phyloP scores from a whole-genome alignment of 805 yeast species.

The Teunomyces aglyptinius region DNA sequence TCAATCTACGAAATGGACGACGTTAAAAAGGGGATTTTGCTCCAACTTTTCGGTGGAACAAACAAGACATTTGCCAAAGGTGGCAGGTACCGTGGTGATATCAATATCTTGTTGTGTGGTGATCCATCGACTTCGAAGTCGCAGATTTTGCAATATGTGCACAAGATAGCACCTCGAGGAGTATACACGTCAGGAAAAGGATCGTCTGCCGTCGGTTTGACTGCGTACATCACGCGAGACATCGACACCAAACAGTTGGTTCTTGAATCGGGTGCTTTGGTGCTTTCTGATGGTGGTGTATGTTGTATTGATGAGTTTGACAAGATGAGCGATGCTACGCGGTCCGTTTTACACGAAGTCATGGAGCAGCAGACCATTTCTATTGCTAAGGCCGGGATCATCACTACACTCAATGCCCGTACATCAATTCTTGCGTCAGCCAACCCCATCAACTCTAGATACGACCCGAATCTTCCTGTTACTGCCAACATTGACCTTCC shows the following conservation, averaged over 20 bases:
- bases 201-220: slow-evolving; percentile 97
- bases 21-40: slow-evolving; percentile 89
- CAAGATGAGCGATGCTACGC: slow-evolving; percentile 91
- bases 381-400: slow-evolving; percentile 97
- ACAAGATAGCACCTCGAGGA: slow-evolving; percentile 96
- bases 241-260: slow-evolving; percentile 91
- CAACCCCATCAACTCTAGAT: slow-evolving; percentile 93
- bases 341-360: slow-evolving; percentile 95
- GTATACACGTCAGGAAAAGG: slow-evolving; percentile 98
- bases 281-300: slow-evolving; percentile 94
- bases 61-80: slow-evolving; percentile 86
- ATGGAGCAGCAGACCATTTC: slow-evolving; percentile 99
- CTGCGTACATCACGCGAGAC: slow-evolving; percentile 95
- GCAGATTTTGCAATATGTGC: slow-evolving; percentile 90
- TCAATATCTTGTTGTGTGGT: slow-evolving; percentile 88
- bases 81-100: slow-evolving; percentile 94
- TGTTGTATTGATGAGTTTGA: slow-evolving; percentile 99
- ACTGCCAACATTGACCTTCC: slow-evolving; percentile 95
- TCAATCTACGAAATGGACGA: slow-evolving; percentile 95
- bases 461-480: slow-evolving; percentile 92
- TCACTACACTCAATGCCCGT: slow-evolving; percentile 93
- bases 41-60: slow-evolving; percentile 95
- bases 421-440: slow-evolving; percentile 96
- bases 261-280: slow-evolving; percentile 93
- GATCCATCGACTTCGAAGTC: slow-evolving; percentile 98